A percentile compares a stretch with the other conserved stretches of the same genome.
Conservation (phyloP, 2,329 filamentous ascomycete species). For the Aureobasidium zeae region DNA sequence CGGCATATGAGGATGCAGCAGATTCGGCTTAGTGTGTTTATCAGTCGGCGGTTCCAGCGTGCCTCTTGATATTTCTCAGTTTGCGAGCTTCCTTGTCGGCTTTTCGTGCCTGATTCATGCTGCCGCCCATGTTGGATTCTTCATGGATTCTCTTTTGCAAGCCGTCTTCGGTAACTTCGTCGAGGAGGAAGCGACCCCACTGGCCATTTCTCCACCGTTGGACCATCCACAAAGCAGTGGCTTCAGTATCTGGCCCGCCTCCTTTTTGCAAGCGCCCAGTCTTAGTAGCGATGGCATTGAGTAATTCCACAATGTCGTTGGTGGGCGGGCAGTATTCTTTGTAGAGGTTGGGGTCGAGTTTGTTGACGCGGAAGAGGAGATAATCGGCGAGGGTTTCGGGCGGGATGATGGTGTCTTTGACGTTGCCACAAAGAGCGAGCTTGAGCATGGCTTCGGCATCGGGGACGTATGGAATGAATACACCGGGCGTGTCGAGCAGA, state of each 20-base stretch:
- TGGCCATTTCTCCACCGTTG: conserved; percentile 71
- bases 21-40: too few relatives aligned
- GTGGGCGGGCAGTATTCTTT: conserved; percentile 58
- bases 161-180: conserved; percentile 57
- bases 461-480: conserved; percentile 86
- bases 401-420: conserved; percentile 79
- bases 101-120: conserved; percentile 61
- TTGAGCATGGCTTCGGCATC: conserved; percentile 87
- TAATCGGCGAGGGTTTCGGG: conserved; percentile 79
- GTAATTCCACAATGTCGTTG: conserved; percentile 68
- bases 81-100: conserved; percentile 46
- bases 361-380: conserved; percentile 75
- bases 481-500: conserved; percentile 83
- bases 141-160: conserved; percentile 44
- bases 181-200: conserved; percentile 68
- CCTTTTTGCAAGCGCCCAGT: conserved; percentile 70
- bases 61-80: conserved; percentile 5
- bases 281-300: conserved; percentile 60
- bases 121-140: conserved; percentile 42
- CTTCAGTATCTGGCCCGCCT: conserved; percentile 59
- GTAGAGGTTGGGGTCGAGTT: conserved; percentile 54
- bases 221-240: conserved; percentile 69
- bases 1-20: too few relatives aligned
- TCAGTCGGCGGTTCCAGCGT: conserved; percentile 2
- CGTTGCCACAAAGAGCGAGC: conserved; percentile 79